Conservation (phyloP, 1,284 basidiomycete genomes). For the Microbotryum silenes-acaulis region DNA sequence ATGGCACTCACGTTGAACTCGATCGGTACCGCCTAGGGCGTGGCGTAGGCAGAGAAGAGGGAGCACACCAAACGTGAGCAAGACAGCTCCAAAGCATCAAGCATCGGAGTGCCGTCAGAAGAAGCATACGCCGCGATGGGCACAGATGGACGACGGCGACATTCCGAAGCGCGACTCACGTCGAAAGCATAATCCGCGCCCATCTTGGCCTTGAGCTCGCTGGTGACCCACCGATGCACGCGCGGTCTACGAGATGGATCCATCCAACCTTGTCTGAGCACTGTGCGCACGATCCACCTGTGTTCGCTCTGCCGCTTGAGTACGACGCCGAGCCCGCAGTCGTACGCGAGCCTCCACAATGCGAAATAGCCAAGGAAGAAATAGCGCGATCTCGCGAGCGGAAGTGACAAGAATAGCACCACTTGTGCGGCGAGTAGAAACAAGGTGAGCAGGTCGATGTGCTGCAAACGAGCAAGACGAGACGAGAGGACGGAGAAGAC, state of each 20-base stretch:
- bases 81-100: background rate
- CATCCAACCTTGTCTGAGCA: conserved; percentile 77
- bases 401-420: conserved; percentile 59
- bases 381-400: conserved; percentile 48
- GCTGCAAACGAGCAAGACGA: conserved; percentile 35
- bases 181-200: conserved; percentile 88
- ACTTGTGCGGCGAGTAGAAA: conserved; percentile 70
- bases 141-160: background rate
- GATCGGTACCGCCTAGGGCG: conserved; percentile 38
- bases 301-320: conserved; percentile 88
- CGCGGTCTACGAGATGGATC: conserved; percentile 58
- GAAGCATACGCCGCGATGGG: too few relatives aligned
- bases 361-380: conserved; percentile 83
- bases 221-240: conserved; percentile 64
- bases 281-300: conserved; percentile 79
- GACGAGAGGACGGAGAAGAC: background rate
- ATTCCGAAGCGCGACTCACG: conserved; percentile 45
- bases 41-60: background rate
- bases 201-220: conserved; percentile 86
- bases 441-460: conserved; percentile 81
- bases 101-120: background rate
- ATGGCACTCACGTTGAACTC: conserved; percentile 58
- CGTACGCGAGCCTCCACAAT: conserved; percentile 88
- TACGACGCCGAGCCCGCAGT: conserved; percentile 87
- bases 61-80: conserved; percentile 40